These are phyloP conservation scores for Salix udensis DNA, from an alignment of 345 rosid genomes.

Conservation along the genomic window DNA sequence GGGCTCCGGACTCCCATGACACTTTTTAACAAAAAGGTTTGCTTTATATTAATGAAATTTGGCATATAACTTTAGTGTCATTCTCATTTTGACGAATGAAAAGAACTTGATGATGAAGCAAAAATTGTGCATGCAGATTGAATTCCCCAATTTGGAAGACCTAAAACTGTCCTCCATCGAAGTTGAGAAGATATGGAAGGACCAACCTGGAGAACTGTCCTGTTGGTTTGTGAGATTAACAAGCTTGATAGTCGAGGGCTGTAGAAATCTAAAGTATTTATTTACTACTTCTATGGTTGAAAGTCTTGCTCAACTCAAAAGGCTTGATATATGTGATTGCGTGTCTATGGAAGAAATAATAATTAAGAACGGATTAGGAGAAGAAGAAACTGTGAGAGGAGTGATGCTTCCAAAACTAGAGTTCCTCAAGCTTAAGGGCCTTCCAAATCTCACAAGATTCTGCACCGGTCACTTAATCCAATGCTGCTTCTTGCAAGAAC, in stretches of 20 bases:
- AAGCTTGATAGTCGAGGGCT: background rate
- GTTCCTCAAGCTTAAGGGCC: background rate
- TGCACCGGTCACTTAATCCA: background rate
- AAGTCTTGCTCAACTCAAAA: background rate
- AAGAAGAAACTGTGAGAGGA: background rate
- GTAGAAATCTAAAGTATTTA: constrained; percentile 8
- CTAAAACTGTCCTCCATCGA: background rate
- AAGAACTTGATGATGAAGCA: background rate
- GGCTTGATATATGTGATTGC: constrained; percentile 1
- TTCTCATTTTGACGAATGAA: background rate
- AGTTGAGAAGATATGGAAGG: constrained; percentile 5
- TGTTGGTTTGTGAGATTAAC: background rate
- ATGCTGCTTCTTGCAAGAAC: background rate
- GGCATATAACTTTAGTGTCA: no score
- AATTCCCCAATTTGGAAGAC: background rate
- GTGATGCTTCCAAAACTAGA: constrained; percentile 4
- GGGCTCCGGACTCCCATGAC: background rate
- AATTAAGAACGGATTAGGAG: background rate
- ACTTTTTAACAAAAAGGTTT: constrained; percentile 6
- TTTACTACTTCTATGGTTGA: background rate
- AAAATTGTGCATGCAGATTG: constrained; percentile 8
- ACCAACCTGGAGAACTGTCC: background rate
- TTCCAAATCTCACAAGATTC: constrained; percentile 2
- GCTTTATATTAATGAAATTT: no score
- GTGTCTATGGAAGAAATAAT: background rate